These are phyloP conservation scores for Rosellinia necatrix DNA, from an alignment of 2,329 filamentous ascomycete species.

Conservation along the genomic window DNA sequence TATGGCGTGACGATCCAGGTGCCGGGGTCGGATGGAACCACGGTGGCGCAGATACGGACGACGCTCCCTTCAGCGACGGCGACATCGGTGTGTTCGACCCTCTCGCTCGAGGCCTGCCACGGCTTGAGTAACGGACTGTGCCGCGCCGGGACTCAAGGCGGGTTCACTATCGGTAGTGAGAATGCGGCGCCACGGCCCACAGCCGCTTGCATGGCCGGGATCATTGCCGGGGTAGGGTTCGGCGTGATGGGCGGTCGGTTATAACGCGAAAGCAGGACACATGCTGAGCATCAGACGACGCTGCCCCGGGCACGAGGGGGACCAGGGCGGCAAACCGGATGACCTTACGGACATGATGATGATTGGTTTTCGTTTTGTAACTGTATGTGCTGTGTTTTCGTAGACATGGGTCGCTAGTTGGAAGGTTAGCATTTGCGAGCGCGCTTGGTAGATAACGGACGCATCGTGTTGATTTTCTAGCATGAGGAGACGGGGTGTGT, in stretches of 20 bases:
- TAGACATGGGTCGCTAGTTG: slow-evolving; percentile 5
- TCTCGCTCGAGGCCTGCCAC: slow-evolving; percentile 58
- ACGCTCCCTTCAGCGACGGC: slow-evolving; percentile 52
- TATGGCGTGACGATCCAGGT: slow-evolving; percentile 62
- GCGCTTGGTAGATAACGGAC: slow-evolving; percentile 1
- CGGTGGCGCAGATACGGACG: slow-evolving; percentile 49
- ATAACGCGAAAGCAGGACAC: slow-evolving; percentile 13
- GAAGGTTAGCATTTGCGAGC: background rate
- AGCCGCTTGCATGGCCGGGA: slow-evolving; percentile 36
- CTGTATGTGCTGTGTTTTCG: slow-evolving; percentile 8
- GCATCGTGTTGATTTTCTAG: background rate
- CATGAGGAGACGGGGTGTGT: background rate
- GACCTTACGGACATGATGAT: slow-evolving; percentile 27
- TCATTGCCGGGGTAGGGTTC: slow-evolving; percentile 41
- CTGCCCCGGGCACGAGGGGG: no score
- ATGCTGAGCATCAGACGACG: slow-evolving; percentile 17
- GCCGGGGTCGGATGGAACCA: slow-evolving; percentile 57
- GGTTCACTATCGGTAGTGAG: slow-evolving; percentile 36
- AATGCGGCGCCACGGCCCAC: slow-evolving; percentile 38
- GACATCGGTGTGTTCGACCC: slow-evolving; percentile 59
- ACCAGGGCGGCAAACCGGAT: slow-evolving; percentile 6
- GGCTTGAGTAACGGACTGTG: slow-evolving; percentile 50
- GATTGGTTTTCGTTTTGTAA: slow-evolving; percentile 9
- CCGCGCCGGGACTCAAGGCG: slow-evolving; percentile 35
- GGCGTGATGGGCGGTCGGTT: slow-evolving; percentile 38